Evolutionary conservation across 345 rosid genomes (phyloP).

Genomic region (Psidium friedrichsthalianum): DNA sequence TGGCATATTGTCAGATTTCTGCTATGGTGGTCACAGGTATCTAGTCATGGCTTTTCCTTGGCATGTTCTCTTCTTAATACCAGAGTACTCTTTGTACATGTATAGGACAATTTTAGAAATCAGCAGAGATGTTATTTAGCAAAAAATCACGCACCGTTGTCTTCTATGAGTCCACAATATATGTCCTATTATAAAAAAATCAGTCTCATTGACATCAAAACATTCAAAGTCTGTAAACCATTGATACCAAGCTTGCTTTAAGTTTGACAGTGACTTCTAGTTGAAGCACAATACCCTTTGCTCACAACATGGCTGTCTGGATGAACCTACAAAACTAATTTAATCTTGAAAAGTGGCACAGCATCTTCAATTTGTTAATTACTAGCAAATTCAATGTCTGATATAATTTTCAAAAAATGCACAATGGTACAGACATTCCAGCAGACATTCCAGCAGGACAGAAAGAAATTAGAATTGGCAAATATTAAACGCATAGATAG

Average conservation of each 20-base stretch:
- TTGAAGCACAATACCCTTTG: not conserved
- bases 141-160: not conserved
- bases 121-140: no score
- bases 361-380: not conserved
- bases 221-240: not conserved
- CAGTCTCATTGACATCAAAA: not conserved
- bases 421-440: not conserved
- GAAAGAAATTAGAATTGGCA: not conserved
- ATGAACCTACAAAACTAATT: not conserved
- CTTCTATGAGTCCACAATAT: not conserved
- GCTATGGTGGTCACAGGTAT: slow-evolving; percentile 99
- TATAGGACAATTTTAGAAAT: not conserved
- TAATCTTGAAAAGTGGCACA: not conserved
- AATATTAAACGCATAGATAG: not conserved
- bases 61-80: not conserved
- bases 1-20: slow-evolving; percentile 83
- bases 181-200: not conserved
- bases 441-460: not conserved
- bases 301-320: not conserved
- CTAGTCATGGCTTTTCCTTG: not conserved
- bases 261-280: not conserved
- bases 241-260: not conserved
- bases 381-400: not conserved
- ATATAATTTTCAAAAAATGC: not conserved
- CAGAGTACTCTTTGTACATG: not conserved